These are phyloP conservation scores for Microdochium bolleyi DNA, from an alignment of 2,329 filamentous ascomycete genomes.

Conservation along the genomic window DNA sequence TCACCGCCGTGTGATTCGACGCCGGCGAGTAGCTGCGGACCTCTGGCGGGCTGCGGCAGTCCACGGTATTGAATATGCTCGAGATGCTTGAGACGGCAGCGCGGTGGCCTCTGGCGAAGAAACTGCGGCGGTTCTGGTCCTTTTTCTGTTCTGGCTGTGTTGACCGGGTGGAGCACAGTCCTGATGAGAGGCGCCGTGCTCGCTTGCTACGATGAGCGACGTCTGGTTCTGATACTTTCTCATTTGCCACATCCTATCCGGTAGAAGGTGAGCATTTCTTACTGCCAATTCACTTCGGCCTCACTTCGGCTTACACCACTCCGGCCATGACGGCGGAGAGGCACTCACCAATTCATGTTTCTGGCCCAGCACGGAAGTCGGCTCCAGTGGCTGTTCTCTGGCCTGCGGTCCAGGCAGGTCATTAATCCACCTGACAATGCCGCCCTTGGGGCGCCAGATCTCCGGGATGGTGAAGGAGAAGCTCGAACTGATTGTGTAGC, in stretches of 20 bases:
- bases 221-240: conserved; percentile 2
- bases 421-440: conserved; percentile 17
- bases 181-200: neutral
- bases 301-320: no score
- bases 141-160: neutral
- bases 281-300: neutral
- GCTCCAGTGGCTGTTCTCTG: conserved; percentile 7
- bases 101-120: neutral
- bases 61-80: neutral
- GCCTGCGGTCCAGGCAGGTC: conserved; percentile 9
- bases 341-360: conserved; percentile 16
- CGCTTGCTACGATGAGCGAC: conserved; percentile 13
- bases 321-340: no score
- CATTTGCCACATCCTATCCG: neutral
- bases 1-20: neutral
- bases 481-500: conserved; percentile 2
- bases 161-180: neutral
- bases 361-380: conserved; percentile 8
- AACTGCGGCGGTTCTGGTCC: conserved; percentile 1
- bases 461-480: conserved; percentile 16
- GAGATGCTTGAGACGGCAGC: neutral
- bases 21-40: neutral
- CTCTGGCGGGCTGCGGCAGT: neutral
- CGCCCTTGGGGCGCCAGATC: conserved; percentile 12
- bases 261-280: neutral